Base-by-base conservation (phyloP, 306 rosid genomes). In the Nissolia schottii region DNA sequence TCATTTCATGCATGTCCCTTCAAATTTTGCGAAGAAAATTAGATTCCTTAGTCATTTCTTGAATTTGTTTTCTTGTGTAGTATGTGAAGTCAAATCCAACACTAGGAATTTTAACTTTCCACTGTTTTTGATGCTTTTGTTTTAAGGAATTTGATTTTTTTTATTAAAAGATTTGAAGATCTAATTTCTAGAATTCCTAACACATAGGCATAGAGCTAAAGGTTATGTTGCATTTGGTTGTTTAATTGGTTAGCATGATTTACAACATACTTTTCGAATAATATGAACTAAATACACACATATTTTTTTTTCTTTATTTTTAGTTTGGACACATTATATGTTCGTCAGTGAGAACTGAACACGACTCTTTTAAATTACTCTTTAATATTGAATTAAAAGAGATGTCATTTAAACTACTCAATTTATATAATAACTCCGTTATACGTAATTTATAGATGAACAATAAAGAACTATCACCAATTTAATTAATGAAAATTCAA, bases 81-180 rank as follows among this genome's bases (percentile, higher is more conserved):
- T n/a, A n/a, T 16, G 77, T 43, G 45, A 72, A 58, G 69, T 58
- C 77, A 56, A 72, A 59, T 72, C 67, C 46, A 57, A 28, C 56
- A 6, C 43, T 37, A 27, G 29, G 10, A 56, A 57, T 25, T n/a
- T 71, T 27, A 56, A 13, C 20, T 71, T 41, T 71, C 58, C 9
- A 41, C 41, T 41, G 22, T 71, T 56, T 27, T 11, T 7, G 56
- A 56, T 56, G 29, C 41, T 41, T 54, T 51, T 20, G 15, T 51
- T 29, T 68, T 67, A 41, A 6, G 45, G 24, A 48, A 18, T 18
- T 45, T 45, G 2, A 6, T 2, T 43, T 43, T 3, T 13, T 34
- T 34, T 1, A 34, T 6, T 6, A 8, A 34, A 34, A 7, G 40
- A n/a, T n/a, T n/a, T n/a, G n/a, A n/a, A n/a, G n/a, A n/a, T n/a